Conservation (phyloP, 495 filamentous ascomycete genomes). For the Penicillium macrosclerotiorum region DNA sequence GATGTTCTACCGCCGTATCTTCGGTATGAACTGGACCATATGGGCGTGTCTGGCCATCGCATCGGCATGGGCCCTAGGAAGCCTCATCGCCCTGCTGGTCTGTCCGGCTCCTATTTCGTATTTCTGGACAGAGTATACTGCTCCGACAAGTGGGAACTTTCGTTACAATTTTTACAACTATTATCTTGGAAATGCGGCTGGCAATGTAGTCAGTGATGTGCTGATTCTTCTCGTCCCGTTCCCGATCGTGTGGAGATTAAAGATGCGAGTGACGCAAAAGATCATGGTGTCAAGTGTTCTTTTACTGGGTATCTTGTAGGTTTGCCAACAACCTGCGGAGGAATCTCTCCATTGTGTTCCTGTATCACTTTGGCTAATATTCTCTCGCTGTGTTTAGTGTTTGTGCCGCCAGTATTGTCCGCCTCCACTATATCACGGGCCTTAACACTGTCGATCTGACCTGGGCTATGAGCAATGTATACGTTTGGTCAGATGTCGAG, state of each 20-base stretch:
- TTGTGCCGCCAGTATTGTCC: slow-evolving; percentile 19
- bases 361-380: slow-evolving; percentile 1
- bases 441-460: slow-evolving; percentile 31
- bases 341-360: background rate
- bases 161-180: slow-evolving; percentile 21
- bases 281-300: slow-evolving; percentile 48
- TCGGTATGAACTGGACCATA: slow-evolving; percentile 15
- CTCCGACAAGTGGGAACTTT: slow-evolving; percentile 7
- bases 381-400: slow-evolving; percentile 10
- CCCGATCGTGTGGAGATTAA: slow-evolving; percentile 39
- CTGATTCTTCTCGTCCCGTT: slow-evolving; percentile 52
- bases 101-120: slow-evolving; percentile 15
- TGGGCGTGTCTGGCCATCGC: slow-evolving; percentile 9
- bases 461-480: slow-evolving; percentile 35
- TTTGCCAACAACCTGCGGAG: background rate
- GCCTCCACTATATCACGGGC: slow-evolving; percentile 28
- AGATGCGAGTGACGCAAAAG: slow-evolving; percentile 44
- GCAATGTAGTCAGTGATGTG: slow-evolving; percentile 52
- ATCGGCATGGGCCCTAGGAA: slow-evolving; percentile 11
- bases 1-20: slow-evolving; percentile 27
- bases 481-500: slow-evolving; percentile 48
- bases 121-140: slow-evolving; percentile 13
- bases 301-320: slow-evolving; percentile 42
- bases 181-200: slow-evolving; percentile 42
- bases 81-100: slow-evolving; percentile 14